Percentiles rank a stretch among this genome's conserved stretches.
Conservation (phyloP, 2,329 filamentous ascomycete species). For the Colletotrichum horii region DNA sequence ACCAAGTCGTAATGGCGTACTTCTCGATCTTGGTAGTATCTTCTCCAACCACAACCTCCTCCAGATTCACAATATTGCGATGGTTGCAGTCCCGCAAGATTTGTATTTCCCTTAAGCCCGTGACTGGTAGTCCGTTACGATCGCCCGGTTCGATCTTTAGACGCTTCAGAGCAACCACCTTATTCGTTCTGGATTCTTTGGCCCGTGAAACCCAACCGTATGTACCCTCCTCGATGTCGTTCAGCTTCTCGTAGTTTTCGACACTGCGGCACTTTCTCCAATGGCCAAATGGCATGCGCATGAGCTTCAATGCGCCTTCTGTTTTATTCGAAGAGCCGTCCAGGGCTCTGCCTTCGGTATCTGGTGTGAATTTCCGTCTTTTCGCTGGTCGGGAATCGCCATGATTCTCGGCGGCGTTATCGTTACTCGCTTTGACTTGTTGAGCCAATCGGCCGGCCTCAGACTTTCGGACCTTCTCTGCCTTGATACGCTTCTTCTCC, state of each 20-base stretch:
- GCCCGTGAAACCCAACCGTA: slow-evolving; percentile 95
- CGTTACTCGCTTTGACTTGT: slow-evolving; percentile 10
- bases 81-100: slow-evolving; percentile 83
- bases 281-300: slow-evolving; percentile 72
- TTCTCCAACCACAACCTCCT: slow-evolving; percentile 84
- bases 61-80: slow-evolving; percentile 79
- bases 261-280: slow-evolving; percentile 80
- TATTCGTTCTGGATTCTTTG: slow-evolving; percentile 72
- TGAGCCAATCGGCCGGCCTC: slow-evolving; percentile 52
- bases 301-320: slow-evolving; percentile 55
- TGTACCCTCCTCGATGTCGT: slow-evolving; percentile 96
- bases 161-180: slow-evolving; percentile 90
- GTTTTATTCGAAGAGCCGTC: slow-evolving; percentile 27
- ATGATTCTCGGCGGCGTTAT: slow-evolving; percentile 28
- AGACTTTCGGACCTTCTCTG: slow-evolving; percentile 76
- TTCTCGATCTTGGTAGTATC: slow-evolving; percentile 58
- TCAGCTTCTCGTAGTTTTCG: slow-evolving; percentile 88
- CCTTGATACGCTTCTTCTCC: slow-evolving; percentile 84
- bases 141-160: slow-evolving; percentile 87
- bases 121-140: slow-evolving; percentile 81
- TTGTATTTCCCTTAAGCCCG: slow-evolving; percentile 91
- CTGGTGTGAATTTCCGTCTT: slow-evolving; percentile 64
- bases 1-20: slow-evolving; percentile 43
- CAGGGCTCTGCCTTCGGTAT: slow-evolving; percentile 27
- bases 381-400: slow-evolving; percentile 58